Base-by-base conservation (phyloP, 2,329 filamentous ascomycete species). In the Dactylellina haptotyla region DNA sequence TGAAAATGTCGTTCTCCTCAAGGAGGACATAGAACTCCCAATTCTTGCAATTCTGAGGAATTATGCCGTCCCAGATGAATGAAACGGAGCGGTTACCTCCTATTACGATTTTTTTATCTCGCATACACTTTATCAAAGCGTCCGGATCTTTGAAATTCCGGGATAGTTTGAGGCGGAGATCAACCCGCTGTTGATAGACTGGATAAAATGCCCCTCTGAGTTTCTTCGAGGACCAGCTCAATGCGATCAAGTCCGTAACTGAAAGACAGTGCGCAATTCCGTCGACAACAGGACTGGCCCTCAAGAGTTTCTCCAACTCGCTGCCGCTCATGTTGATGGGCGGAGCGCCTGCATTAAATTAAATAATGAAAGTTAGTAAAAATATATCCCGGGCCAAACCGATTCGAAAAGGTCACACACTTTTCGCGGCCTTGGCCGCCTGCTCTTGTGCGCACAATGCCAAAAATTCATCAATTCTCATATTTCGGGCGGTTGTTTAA, bases 101-200 rank as follows among this genome's bases (percentile, higher is more conserved):
- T 14, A 65, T 37, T 5, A 65, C 48, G 37, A 48, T 39, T 10
- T 20, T 34, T 16, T 56, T 9, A 1, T 6, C 10, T 12, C 61
- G 48, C 61, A 65, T 65, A 23, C 12, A 20, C 3, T 41, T 34
- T 8, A 65, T 32, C 34, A 65, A 18, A n/a, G 34, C 23, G 23
- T 56, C 48, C 12, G 61, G 34, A 37, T 46, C 48, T 12, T 46
- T 37, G n/a, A 65, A 65, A 16, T 41, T 46, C 2, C 28, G 48
- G 6, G 61, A 65, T 10, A 65, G 25, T 9, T 65, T 65, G 3
- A 51, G 51, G n/a, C 45, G 39, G 16, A 65, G 48, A 16, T 65
- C 26, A 3, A 54, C 39, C 4, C 61, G 48, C 3, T 20, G 37
- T 20, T 20, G 9, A n/a, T 56, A 65, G 5, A 20, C 9, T 12